phyloP scores from a whole-genome alignment of 108 stramenopile genomes.

The Cylindrotheca fusiformis region DNA sequence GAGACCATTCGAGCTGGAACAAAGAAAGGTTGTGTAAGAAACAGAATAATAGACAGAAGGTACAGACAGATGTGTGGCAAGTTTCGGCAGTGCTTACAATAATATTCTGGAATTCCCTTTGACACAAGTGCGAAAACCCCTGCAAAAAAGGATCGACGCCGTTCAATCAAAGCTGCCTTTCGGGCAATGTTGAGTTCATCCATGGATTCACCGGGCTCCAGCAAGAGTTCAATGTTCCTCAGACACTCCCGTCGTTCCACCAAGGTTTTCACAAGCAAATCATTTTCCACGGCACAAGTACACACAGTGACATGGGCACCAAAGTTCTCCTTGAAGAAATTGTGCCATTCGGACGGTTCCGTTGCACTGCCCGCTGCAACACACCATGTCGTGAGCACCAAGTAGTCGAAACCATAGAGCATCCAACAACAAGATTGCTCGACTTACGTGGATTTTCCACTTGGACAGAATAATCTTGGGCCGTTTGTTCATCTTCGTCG shows the following conservation, averaged over 20 bases:
- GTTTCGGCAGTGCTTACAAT: background rate
- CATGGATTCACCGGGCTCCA: slow-evolving; percentile 56
- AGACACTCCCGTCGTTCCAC: slow-evolving; percentile 74
- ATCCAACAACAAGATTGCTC: background rate
- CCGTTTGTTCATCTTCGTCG: slow-evolving; percentile 89
- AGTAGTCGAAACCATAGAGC: too few species aligned
- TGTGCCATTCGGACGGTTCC: slow-evolving; percentile 81
- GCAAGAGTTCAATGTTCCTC: slow-evolving; percentile 41
- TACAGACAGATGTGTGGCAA: too few species aligned
- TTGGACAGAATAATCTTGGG: slow-evolving; percentile 88
- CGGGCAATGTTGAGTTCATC: slow-evolving; percentile 54
- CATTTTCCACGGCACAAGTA: slow-evolving; percentile 84
- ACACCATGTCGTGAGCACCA: too few species aligned
- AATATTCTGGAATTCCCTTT: slow-evolving; percentile 53
- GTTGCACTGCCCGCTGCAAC: slow-evolving; percentile 65
- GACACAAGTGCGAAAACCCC: slow-evolving; percentile 38
- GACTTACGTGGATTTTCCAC: slow-evolving; percentile 60
- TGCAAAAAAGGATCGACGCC: slow-evolving; percentile 41
- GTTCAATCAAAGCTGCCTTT: slow-evolving; percentile 53
- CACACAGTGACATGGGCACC: slow-evolving; percentile 67
- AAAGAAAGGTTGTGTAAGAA: background rate
- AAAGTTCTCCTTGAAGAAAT: slow-evolving; percentile 65
- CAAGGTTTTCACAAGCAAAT: slow-evolving; percentile 62
- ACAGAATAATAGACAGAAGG: too few species aligned
- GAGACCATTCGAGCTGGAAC: slow-evolving; percentile 26